Evolutionary conservation across 225 moss, liverwort and hornwort genomes (phyloP).

Genomic region (Marchantia paleacea): DNA sequence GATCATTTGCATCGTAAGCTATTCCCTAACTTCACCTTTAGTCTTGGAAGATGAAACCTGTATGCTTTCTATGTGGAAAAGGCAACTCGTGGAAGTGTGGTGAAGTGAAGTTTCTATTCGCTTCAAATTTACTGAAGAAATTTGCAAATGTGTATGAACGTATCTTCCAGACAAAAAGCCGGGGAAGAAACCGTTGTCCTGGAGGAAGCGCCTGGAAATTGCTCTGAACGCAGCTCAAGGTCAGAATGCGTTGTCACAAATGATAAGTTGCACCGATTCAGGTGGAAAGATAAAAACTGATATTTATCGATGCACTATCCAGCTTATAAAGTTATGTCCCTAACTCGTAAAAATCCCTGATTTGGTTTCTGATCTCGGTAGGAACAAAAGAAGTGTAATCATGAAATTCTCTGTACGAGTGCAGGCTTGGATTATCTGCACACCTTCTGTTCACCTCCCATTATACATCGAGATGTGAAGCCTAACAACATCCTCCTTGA

Average conservation of each 20-base stretch:
- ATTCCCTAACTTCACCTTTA: background rate
- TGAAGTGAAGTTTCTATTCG: too few relatives aligned
- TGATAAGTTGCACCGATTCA: background rate
- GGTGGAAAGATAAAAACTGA: too few relatives aligned
- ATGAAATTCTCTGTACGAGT: background rate
- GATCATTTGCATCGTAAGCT: slow-evolving; percentile 24
- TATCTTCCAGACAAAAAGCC: background rate
- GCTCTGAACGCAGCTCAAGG: slow-evolving; percentile 22
- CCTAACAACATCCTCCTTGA: slow-evolving; percentile 25
- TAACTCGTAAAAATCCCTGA: too few relatives aligned
- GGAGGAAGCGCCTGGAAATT: slow-evolving; percentile 18
- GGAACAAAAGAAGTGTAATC: too few relatives aligned
- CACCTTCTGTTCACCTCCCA: slow-evolving; percentile 30
- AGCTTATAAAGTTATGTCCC: too few relatives aligned
- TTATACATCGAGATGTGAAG: slow-evolving; percentile 34
- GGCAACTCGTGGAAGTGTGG: too few relatives aligned
- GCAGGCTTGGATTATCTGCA: slow-evolving; percentile 33
- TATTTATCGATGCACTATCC: too few relatives aligned
- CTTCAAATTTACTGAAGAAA: too few relatives aligned
- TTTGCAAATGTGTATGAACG: background rate
- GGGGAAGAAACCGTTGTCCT: background rate
- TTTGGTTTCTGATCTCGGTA: too few relatives aligned
- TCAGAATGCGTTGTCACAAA: background rate
- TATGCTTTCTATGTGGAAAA: background rate
- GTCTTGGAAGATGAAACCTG: background rate